Conservation (phyloP, 495 filamentous ascomycete species). For the Lichina pygmaea region DNA sequence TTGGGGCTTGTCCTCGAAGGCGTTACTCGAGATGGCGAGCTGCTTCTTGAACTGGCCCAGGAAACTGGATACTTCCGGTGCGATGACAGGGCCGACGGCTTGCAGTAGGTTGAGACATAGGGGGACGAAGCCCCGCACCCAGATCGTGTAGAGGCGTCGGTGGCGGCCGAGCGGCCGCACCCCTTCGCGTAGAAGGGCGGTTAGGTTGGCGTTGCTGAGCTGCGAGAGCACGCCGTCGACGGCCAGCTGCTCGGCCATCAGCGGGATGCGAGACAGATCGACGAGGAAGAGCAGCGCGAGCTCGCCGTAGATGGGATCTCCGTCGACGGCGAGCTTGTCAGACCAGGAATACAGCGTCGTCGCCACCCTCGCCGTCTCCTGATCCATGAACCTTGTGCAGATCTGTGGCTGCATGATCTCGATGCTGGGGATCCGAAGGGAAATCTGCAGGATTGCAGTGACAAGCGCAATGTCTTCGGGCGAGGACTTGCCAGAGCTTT, state of each 20-base stretch:
- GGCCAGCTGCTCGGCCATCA: slow-evolving; percentile 68
- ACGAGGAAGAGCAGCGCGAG: slow-evolving; percentile 66
- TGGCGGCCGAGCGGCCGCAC: slow-evolving; percentile 44
- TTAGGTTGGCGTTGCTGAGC: slow-evolving; percentile 49
- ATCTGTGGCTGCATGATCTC: slow-evolving; percentile 16
- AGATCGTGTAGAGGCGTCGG: slow-evolving; percentile 50
- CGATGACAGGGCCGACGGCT: slow-evolving; percentile 48
- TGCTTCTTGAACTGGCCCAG: slow-evolving; percentile 62
- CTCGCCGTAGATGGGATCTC: slow-evolving; percentile 87
- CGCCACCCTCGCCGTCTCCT: slow-evolving; percentile 47
- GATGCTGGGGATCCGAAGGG: slow-evolving; percentile 43
- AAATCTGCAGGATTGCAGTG: slow-evolving; percentile 66
- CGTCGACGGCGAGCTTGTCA: slow-evolving; percentile 38
- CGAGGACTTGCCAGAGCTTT: slow-evolving; percentile 17
- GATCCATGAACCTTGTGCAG: slow-evolving; percentile 33
- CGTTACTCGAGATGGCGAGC: slow-evolving; percentile 13
- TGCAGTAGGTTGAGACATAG: slow-evolving; percentile 73
- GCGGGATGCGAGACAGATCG: slow-evolving; percentile 56
- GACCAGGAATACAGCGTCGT: slow-evolving; percentile 86
- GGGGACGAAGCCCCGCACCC: slow-evolving; percentile 67
- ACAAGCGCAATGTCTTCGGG: slow-evolving; percentile 61
- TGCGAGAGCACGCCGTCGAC: slow-evolving; percentile 56
- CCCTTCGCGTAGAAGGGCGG: slow-evolving; percentile 37
- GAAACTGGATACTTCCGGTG: slow-evolving; percentile 61
- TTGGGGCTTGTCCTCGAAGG: slow-evolving; percentile 22